Evolutionary conservation across 2,329 filamentous ascomycete species (phyloP).

Genomic region (Sporothrix curviconia): DNA sequence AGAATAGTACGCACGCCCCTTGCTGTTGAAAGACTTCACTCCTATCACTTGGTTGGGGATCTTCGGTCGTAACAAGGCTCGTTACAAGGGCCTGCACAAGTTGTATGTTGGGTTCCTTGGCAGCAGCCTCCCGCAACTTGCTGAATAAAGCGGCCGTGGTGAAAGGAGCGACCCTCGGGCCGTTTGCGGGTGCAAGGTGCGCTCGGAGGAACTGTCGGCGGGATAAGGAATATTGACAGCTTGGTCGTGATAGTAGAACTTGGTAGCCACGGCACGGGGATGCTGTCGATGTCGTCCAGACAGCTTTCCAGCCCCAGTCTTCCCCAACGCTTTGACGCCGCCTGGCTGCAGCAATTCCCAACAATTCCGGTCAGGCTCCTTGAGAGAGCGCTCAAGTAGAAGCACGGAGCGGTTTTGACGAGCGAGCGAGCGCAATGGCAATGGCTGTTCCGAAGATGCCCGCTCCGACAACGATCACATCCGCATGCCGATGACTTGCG

Average conservation of each 20-base stretch:
- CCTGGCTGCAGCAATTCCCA: constrained; percentile 91
- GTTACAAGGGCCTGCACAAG: constrained; percentile 83
- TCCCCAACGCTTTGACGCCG: constrained; percentile 70
- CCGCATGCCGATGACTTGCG: constrained; percentile 53
- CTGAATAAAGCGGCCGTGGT: constrained; percentile 90
- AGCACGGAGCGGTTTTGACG: constrained; percentile 86
- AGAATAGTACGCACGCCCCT: constrained; percentile 65
- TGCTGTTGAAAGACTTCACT: constrained; percentile 66
- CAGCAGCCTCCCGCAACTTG: constrained; percentile 68
- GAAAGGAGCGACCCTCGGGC: constrained; percentile 69
- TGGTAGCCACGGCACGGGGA: constrained; percentile 80
- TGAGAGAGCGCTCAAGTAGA: constrained; percentile 78
- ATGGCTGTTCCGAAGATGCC: constrained; percentile 83
- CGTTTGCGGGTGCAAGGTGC: constrained; percentile 37
- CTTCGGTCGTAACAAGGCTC: constrained; percentile 63
- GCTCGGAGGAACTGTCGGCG: constrained; percentile 44
- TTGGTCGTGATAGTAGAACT: constrained; percentile 71
- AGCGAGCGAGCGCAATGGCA: constrained; percentile 74
- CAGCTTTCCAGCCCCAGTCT: constrained; percentile 75
- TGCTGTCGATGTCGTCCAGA: constrained; percentile 80
- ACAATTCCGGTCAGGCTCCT: constrained; percentile 90
- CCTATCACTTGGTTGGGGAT: constrained; percentile 65
- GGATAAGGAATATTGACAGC: constrained; percentile 79
- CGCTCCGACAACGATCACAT: constrained; percentile 85
- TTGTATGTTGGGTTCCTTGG: constrained; percentile 72